These are phyloP conservation scores for Umbilicus rupestris DNA, from an alignment of 164 flowering plant genomes.

Conservation along the genomic window DNA sequence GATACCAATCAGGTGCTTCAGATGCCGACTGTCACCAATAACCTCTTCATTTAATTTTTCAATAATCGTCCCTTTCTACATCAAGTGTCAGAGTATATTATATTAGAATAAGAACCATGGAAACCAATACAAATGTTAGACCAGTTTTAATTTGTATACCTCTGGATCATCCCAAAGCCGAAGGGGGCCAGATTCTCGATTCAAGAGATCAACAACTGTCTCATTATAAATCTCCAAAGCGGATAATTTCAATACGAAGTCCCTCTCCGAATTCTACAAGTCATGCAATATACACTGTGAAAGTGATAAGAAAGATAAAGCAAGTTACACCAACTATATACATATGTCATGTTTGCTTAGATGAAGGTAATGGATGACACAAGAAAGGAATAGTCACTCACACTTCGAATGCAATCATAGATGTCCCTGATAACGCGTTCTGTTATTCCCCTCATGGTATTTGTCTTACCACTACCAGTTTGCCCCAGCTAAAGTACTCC, in stretches of 20 bases:
- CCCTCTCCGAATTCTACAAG: constrained; percentile 50
- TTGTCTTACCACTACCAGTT: constrained; percentile 87
- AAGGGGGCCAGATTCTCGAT: constrained; percentile 53
- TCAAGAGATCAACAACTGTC: constrained; percentile 64
- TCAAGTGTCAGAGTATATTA: not conserved
- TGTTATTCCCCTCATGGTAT: constrained; percentile 78
- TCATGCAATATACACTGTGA: not conserved
- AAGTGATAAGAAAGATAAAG: not conserved
- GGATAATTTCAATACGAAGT: constrained; percentile 48
- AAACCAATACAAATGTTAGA: not conserved
- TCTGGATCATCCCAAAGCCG: constrained; percentile 86
- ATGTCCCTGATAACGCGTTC: constrained; percentile 66
- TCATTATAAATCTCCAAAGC: constrained; percentile 86
- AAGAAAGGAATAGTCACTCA: constrained; percentile 20
- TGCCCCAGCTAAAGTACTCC: constrained; percentile 31
- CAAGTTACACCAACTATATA: not conserved
- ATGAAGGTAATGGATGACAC: not conserved
- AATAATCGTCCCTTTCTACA: constrained; percentile 73
- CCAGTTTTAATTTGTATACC: constrained; percentile 29
- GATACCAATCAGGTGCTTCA: constrained; percentile 44
- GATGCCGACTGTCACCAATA: constrained; percentile 45
- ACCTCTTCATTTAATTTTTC: constrained; percentile 63
- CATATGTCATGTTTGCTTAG: constrained; percentile 2
- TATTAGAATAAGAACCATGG: not conserved
- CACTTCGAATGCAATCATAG: constrained; percentile 47